phyloP scores from a whole-genome alignment of 2,329 filamentous ascomycete species.

The Aureobasidium sp. region DNA sequence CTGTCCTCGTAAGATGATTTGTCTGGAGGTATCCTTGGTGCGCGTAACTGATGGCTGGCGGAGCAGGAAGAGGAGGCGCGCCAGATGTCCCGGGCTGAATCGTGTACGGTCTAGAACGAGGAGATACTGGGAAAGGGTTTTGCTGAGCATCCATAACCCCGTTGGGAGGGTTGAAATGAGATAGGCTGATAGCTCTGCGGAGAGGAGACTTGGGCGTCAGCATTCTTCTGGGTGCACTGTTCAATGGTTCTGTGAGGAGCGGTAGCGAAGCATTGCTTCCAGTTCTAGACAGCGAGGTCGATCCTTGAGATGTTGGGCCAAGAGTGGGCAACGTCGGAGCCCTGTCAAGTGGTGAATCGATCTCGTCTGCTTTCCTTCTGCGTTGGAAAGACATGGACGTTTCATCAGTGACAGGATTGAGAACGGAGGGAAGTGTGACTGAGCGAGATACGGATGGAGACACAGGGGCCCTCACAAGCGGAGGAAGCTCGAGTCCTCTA shows the following conservation, averaged over 20 bases:
- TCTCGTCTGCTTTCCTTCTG: constrained; percentile 37
- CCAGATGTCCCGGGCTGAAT: constrained; percentile 39
- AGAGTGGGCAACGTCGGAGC: constrained; percentile 30
- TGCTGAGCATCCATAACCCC: constrained; percentile 44
- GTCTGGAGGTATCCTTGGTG: constrained; percentile 29
- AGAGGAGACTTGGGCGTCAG: constrained; percentile 53
- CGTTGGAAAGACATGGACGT: constrained; percentile 24
- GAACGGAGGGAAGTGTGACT: constrained; percentile 39
- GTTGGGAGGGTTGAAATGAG: constrained; percentile 36
- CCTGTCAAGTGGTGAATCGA: constrained; percentile 36
- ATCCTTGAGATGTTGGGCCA: constrained; percentile 13
- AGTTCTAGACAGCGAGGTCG: neutral
- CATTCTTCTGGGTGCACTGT: constrained; percentile 38
- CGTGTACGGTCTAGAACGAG: constrained; percentile 35
- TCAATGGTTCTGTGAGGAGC: constrained; percentile 17
- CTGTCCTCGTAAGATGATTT: constrained; percentile 33
- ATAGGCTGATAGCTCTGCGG: constrained; percentile 46
- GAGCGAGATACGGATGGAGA: constrained; percentile 27
- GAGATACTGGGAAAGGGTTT: constrained; percentile 41
- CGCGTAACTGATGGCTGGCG: constrained; percentile 35
- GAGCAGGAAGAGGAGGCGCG: constrained; percentile 41
- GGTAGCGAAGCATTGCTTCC: neutral
- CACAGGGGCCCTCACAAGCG: constrained; percentile 23
- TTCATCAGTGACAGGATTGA: constrained; percentile 36
- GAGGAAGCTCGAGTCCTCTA: constrained; percentile 25